A percentile compares a stretch with the other conserved stretches of the same genome.
Evolutionary conservation across 306 rosid species (phyloP).

Genomic region (Malus domestica): DNA sequence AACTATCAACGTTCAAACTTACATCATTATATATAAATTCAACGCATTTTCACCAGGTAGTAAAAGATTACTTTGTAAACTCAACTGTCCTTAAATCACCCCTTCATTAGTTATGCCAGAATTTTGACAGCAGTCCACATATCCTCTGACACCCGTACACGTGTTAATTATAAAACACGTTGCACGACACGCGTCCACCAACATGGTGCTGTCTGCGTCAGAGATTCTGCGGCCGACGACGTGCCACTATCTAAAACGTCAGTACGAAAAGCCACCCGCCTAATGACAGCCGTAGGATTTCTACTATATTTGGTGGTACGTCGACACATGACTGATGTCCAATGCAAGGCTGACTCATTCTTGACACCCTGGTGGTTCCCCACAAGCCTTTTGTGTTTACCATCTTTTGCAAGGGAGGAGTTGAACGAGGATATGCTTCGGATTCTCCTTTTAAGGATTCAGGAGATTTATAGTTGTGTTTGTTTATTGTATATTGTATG

Average conservation of each 20-base stretch:
- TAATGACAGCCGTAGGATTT: neutral
- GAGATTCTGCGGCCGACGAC: neutral
- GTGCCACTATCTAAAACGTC: neutral
- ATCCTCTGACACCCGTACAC: neutral
- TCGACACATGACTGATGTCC: slow-evolving; percentile 16
- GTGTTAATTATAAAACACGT: neutral
- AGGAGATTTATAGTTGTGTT: fast-evolving
- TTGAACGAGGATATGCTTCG: too few species aligned
- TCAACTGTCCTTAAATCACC: too few species aligned
- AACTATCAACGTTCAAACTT: fast-evolving
- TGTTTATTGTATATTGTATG: too few species aligned
- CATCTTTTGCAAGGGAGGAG: too few species aligned
- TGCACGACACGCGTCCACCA: neutral
- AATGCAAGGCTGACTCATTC: slow-evolving; percentile 44
- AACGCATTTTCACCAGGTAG: too few species aligned
- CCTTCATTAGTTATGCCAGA: too few species aligned
- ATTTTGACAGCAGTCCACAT: too few species aligned
- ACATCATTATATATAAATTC: too few species aligned
- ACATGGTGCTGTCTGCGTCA: too few species aligned
- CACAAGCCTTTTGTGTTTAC: too few species aligned
- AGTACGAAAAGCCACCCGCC: neutral
- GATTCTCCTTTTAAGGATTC: too few species aligned
- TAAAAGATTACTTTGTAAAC: too few species aligned
- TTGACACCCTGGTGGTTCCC: neutral
- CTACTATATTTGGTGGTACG: neutral